Evolutionary conservation across 2,329 filamentous ascomycete species (phyloP).

Genomic region (Diplodia intermedia): DNA sequence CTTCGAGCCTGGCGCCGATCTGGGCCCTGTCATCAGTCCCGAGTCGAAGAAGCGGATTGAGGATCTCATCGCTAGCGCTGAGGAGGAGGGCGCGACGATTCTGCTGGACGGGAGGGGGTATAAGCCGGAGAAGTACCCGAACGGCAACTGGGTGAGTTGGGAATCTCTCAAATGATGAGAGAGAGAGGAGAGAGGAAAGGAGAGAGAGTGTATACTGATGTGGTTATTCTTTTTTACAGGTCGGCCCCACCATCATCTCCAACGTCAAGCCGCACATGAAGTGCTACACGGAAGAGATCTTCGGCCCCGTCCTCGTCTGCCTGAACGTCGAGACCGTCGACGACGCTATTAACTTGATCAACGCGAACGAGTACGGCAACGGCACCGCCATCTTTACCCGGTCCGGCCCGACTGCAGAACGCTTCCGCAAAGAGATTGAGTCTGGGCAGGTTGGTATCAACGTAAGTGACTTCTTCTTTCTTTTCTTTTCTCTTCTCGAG

Average conservation of each 20-base stretch:
- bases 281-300: conserved; percentile 87
- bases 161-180: conserved; percentile 10
- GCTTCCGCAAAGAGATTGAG: conserved; percentile 81
- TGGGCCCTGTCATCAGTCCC: conserved; percentile 82
- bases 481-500: neutral
- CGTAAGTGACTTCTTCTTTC: conserved; percentile 42
- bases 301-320: conserved; percentile 83
- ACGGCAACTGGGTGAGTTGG: conserved; percentile 74
- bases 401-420: conserved; percentile 76
- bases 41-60: conserved; percentile 82
- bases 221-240: conserved; percentile 48
- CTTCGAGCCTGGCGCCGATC: conserved; percentile 79
- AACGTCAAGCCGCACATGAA: conserved; percentile 81
- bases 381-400: conserved; percentile 84
- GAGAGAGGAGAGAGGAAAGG: neutral
- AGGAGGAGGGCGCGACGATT: conserved; percentile 81
- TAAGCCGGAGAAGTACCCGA: conserved; percentile 78
- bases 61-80: conserved; percentile 74
- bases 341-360: conserved; percentile 81
- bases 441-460: conserved; percentile 88
- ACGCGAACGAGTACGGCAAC: conserved; percentile 86
- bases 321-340: conserved; percentile 79
- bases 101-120: conserved; percentile 80
- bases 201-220: neutral
- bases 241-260: conserved; percentile 82